phyloP scores from a whole-genome alignment of 2,329 filamentous ascomycete genomes.

The Anthostomella pinea region DNA sequence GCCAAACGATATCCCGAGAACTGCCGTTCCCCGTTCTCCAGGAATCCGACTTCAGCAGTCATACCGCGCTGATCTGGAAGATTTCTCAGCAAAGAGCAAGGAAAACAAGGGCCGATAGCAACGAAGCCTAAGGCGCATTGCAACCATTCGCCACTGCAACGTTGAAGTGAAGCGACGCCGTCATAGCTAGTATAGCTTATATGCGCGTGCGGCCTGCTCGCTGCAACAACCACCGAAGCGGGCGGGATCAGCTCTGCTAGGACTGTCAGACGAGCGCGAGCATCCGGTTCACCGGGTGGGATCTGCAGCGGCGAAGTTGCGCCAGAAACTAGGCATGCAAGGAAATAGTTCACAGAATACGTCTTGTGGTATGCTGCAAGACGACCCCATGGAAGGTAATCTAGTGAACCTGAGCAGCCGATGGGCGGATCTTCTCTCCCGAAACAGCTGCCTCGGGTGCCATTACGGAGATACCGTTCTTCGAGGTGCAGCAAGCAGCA shows the following conservation, averaged over 20 bases:
- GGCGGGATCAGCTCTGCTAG: not conserved
- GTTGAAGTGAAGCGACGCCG: not conserved
- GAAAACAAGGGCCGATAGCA: too few species aligned
- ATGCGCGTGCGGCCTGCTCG: not conserved
- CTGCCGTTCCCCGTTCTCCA: not conserved
- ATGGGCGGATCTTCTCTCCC: not conserved
- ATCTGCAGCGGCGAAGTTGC: conserved; percentile 1
- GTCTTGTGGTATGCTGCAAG: not conserved
- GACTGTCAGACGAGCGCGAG: not conserved
- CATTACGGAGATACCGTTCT: not conserved
- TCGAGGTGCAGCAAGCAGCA: not conserved
- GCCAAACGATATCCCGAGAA: not conserved
- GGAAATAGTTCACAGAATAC: not conserved
- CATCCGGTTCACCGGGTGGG: not conserved
- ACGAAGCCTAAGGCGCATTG: not conserved
- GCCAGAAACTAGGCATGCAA: not conserved
- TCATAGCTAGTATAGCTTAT: not conserved
- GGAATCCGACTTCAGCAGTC: not conserved
- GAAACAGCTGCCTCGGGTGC: not conserved
- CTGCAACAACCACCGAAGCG: not conserved
- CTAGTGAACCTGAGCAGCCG: not conserved
- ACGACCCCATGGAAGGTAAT: not conserved
- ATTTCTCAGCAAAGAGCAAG: not conserved
- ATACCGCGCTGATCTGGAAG: not conserved
- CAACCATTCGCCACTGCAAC: conserved; percentile 2